A percentile compares a stretch with the other conserved stretches of the same genome.
Conservation (phyloP, 345 rosid species). For the Eucalyptus sp. region DNA sequence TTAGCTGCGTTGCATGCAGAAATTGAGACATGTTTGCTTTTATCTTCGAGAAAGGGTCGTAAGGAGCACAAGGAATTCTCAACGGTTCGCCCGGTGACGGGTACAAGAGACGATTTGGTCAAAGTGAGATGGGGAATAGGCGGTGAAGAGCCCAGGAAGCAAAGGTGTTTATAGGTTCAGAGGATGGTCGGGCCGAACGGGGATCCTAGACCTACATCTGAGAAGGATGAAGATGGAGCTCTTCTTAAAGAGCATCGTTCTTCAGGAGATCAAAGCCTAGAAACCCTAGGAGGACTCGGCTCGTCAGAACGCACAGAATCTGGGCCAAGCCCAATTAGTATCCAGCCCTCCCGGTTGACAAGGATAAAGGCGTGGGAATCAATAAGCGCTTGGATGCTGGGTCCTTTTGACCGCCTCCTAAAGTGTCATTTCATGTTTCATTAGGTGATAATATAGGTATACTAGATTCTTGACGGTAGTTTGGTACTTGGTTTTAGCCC, state of each 20-base stretch:
- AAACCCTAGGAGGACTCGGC: not conserved
- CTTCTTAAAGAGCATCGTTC: not conserved
- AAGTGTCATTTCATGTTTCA: not conserved
- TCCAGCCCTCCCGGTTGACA: not conserved
- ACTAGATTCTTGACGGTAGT: not conserved
- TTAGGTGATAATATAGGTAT: not conserved
- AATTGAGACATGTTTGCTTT: not conserved
- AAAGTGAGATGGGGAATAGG: not conserved
- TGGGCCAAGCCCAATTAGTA: not conserved
- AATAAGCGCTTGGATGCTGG: not conserved
- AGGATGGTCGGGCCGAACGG: not conserved
- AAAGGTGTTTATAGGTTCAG: not conserved
- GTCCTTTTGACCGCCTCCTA: not conserved
- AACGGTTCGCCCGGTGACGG: not conserved
- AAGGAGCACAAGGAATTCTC: not conserved
- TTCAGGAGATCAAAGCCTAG: not conserved
- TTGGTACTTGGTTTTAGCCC: not conserved
- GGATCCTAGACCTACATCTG: not conserved
- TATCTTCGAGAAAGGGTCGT: not conserved
- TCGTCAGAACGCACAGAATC: not conserved
- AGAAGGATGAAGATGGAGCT: not conserved
- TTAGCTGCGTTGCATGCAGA: not conserved
- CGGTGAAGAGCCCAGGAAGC: not conserved
- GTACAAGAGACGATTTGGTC: not conserved
- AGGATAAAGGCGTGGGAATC: not conserved